phyloP scores from a whole-genome alignment of 495 filamentous ascomycete genomes.

The Acidomyces sp. region DNA sequence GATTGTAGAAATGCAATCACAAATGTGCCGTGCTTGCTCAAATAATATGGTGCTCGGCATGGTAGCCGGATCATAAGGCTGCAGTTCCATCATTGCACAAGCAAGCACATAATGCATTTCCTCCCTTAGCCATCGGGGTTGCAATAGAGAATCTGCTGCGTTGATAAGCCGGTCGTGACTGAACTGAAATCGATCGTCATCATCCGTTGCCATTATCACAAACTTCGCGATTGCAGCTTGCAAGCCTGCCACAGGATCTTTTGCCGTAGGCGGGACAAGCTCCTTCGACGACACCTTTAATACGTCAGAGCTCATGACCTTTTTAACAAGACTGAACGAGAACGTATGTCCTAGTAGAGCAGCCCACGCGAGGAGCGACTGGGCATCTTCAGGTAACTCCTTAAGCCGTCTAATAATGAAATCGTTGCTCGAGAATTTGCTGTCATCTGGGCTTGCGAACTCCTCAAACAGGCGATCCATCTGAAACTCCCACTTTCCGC shows the following conservation, averaged over 20 bases:
- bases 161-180: slow-evolving; percentile 72
- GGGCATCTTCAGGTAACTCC: slow-evolving; percentile 56
- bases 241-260: slow-evolving; percentile 58
- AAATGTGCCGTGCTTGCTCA: slow-evolving; percentile 47
- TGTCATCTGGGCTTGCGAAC: slow-evolving; percentile 62
- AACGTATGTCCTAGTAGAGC: slow-evolving; percentile 66
- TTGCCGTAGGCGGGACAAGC: slow-evolving; percentile 19
- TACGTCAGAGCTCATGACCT: slow-evolving; percentile 48
- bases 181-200: slow-evolving; percentile 66
- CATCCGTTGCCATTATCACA: slow-evolving; percentile 58
- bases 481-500: slow-evolving; percentile 68
- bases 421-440: slow-evolving; percentile 62
- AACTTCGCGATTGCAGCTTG: slow-evolving; percentile 65
- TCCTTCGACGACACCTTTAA: slow-evolving; percentile 8
- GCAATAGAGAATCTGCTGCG: slow-evolving; percentile 55
- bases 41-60: slow-evolving; percentile 6
- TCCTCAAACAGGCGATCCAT: slow-evolving; percentile 70
- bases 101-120: slow-evolving; percentile 85
- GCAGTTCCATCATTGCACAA: slow-evolving; percentile 60
- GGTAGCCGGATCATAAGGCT: slow-evolving; percentile 37
- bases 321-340: slow-evolving; percentile 67
- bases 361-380: slow-evolving; percentile 77
- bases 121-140: slow-evolving; percentile 48
- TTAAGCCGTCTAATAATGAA: slow-evolving; percentile 65
- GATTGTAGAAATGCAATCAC: slow-evolving; percentile 58